Percentiles rank a stretch among this genome's conserved stretches.
Conservation (phyloP, 2,329 filamentous ascomycete species). For the Botryosphaeria dothidea region DNA sequence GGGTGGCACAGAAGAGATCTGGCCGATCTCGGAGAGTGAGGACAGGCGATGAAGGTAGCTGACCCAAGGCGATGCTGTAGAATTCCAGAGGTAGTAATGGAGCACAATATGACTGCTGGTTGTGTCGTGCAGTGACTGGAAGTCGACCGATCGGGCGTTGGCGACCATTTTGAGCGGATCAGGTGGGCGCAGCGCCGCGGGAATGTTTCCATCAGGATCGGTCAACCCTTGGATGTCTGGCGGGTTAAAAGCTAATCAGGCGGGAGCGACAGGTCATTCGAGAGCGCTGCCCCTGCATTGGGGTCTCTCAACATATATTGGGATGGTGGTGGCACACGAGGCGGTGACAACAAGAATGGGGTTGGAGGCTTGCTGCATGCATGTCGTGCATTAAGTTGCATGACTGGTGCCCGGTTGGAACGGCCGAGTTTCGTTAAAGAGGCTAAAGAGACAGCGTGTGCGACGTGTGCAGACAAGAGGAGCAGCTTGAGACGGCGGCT, state of each 20-base stretch:
- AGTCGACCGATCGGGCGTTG: neutral
- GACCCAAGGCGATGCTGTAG: slow-evolving; percentile 80
- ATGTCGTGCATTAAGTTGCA: slow-evolving; percentile 18
- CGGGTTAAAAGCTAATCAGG: slow-evolving; percentile 3
- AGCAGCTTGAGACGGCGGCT: neutral
- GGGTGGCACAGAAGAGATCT: slow-evolving; percentile 84
- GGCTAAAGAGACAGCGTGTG: slow-evolving; percentile 7
- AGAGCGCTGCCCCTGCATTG: slow-evolving; percentile 14
- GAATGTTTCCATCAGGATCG: neutral
- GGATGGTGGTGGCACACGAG: slow-evolving; percentile 1
- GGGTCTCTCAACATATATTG: slow-evolving; percentile 9
- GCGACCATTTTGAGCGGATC: neutral
- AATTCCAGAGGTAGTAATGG: slow-evolving; percentile 1
- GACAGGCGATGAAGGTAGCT: slow-evolving; percentile 83
- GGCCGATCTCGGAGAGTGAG: slow-evolving; percentile 76
- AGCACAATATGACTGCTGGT: slow-evolving; percentile 1
- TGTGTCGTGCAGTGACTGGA: neutral
- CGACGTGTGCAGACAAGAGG: slow-evolving; percentile 3
- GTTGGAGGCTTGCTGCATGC: slow-evolving; percentile 8
- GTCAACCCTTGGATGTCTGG: neutral
- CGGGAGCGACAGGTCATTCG: slow-evolving; percentile 7
- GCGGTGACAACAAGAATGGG: slow-evolving; percentile 12
- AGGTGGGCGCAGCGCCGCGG: slow-evolving; percentile 15
- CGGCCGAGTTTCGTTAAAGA: neutral
- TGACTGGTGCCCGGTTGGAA: slow-evolving; percentile 5